Evolutionary conservation across 1,139 yeast species (phyloP).

Genomic region (Hyphopichia fennica): DNA sequence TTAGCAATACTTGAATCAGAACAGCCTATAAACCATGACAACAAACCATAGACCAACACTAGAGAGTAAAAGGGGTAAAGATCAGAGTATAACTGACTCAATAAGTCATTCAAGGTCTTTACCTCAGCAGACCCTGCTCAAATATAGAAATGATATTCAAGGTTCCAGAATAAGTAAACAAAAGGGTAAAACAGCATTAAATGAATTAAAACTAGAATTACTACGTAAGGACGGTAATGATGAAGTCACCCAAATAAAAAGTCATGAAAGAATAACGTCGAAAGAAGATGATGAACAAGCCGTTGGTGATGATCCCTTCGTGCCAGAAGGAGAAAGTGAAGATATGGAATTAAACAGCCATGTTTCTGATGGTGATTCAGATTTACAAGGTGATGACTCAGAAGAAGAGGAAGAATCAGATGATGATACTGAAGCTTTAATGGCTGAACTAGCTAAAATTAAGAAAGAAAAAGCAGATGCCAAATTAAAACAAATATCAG

Average conservation of each 20-base stretch:
- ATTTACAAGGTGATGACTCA: not conserved
- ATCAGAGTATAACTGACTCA: conserved; percentile 36
- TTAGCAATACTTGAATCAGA: too few species aligned
- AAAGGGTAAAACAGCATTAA: conserved; percentile 21
- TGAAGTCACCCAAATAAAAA: not conserved
- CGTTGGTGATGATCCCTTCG: conserved; percentile 11
- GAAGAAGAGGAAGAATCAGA: conserved; percentile 15
- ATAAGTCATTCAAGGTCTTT: conserved; percentile 68
- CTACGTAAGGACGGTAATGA: conserved; percentile 9
- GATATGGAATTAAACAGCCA: conserved; percentile 11
- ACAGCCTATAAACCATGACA: conserved; percentile 69
- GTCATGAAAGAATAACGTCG: not conserved
- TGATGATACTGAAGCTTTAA: conserved; percentile 35
- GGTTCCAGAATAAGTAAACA: conserved; percentile 17
- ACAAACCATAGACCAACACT: conserved; percentile 89
- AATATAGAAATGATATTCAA: conserved; percentile 49
- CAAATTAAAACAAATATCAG: conserved; percentile 31
- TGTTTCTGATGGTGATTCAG: not conserved
- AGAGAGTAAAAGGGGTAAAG: conserved; percentile 80
- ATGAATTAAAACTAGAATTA: conserved; percentile 25
- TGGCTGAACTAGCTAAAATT: conserved; percentile 57
- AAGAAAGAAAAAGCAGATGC: conserved; percentile 31
- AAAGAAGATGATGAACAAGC: conserved; percentile 7
- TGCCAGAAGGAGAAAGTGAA: conserved; percentile 14
- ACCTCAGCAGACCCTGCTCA: conserved; percentile 70